phyloP scores from a whole-genome alignment of 257 asterid species.

The Salvia splendens region DNA sequence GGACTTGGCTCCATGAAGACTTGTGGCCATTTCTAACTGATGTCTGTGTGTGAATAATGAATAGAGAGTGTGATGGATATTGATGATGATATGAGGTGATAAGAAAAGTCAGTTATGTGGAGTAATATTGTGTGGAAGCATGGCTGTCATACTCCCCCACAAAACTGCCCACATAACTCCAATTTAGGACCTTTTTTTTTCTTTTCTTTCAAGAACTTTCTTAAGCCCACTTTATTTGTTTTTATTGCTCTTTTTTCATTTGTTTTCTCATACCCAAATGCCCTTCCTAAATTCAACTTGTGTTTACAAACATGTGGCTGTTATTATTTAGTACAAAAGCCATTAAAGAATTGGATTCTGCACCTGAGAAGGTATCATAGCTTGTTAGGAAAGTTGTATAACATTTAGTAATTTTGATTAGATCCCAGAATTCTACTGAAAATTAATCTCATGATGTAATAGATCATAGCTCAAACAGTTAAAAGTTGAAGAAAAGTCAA shows the following conservation, averaged over 20 bases:
- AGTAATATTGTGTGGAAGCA: slow-evolving; percentile 41
- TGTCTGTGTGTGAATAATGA: not conserved
- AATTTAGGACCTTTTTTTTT: slow-evolving; percentile 36
- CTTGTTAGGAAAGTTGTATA: too few relatives aligned
- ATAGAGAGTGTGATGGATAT: not conserved
- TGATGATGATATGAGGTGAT: slow-evolving; percentile 38
- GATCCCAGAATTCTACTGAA: too few relatives aligned
- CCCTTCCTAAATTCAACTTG: too few relatives aligned
- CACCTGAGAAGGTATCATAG: too few relatives aligned
- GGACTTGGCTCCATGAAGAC: slow-evolving; percentile 43
- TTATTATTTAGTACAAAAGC: too few relatives aligned
- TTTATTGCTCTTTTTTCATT: too few relatives aligned
- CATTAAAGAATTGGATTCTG: too few relatives aligned
- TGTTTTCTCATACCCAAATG: not conserved
- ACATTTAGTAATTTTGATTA: too few relatives aligned
- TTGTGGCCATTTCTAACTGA: slow-evolving; percentile 69
- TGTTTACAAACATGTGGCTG: too few relatives aligned
- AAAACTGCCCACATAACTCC: slow-evolving; percentile 27
- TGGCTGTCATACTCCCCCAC: slow-evolving; percentile 69
- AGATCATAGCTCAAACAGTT: too few relatives aligned
- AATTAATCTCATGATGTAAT: too few relatives aligned
- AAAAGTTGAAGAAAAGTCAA: too few relatives aligned
- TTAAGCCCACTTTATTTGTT: not conserved
- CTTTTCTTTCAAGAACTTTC: slow-evolving; percentile 22
- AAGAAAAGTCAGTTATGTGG: slow-evolving; percentile 40